Conservation (phyloP, 2,329 filamentous ascomycete genomes). For the Claviceps cyperi region DNA sequence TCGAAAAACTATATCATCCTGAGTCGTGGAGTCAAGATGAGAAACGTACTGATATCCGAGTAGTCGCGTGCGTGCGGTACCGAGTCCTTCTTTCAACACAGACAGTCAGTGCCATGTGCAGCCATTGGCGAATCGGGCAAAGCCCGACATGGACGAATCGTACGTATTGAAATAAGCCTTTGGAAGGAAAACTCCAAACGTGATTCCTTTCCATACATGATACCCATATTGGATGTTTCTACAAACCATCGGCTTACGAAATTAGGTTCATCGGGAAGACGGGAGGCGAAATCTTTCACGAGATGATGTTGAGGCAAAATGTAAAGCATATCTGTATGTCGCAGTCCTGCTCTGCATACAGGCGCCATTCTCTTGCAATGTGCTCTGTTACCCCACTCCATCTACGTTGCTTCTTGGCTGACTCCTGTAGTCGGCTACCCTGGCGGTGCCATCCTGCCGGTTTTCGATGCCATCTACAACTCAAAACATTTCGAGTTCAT, state of each 20-base stretch:
- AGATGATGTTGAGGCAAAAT: constrained; percentile 90
- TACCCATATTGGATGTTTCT: too few relatives aligned
- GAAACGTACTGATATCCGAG: constrained; percentile 2
- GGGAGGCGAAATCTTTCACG: constrained; percentile 93
- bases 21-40: too few relatives aligned
- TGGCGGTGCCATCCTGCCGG: constrained; percentile 89
- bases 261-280: constrained; percentile 79
- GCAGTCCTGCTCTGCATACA: too few relatives aligned
- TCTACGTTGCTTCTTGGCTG: neutral
- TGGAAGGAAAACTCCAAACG: neutral
- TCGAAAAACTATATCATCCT: neutral
- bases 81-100: constrained; percentile 48
- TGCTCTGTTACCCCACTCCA: neutral
- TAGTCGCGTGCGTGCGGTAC: constrained; percentile 37
- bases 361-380: too few relatives aligned
- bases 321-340: constrained; percentile 89
- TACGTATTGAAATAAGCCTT: constrained; percentile 32
- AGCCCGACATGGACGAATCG: constrained; percentile 65
- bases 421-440: constrained; percentile 59
- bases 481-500: constrained; percentile 94
- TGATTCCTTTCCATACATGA: too few relatives aligned
- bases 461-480: constrained; percentile 98
- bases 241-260: too few relatives aligned
- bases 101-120: constrained; percentile 47
- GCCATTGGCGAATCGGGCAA: constrained; percentile 46